phyloP scores from a whole-genome alignment of 192 early-diverging fungal genomes.

The Podila verticillata region DNA sequence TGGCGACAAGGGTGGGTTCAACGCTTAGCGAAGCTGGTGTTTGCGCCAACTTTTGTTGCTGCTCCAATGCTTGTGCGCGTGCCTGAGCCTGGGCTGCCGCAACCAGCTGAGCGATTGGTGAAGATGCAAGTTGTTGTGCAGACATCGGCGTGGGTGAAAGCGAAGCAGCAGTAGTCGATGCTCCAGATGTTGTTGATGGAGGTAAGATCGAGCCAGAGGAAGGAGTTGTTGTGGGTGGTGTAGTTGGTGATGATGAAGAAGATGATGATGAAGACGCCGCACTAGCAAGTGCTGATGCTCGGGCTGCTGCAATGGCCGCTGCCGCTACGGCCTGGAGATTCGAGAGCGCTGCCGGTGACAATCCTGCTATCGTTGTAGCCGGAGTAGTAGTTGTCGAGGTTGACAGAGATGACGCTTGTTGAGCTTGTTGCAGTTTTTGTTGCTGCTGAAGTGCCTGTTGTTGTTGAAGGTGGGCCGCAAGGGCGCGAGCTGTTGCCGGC shows the following conservation, averaged over 20 bases:
- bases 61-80: conserved; percentile 5
- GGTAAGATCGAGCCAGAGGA: background rate
- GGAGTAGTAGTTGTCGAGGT: background rate
- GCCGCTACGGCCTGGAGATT: conserved; percentile 15
- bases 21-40: too few relatives aligned
- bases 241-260: background rate
- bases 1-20: too few relatives aligned
- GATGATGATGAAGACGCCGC: background rate
- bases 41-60: conserved; percentile 3
- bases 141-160: background rate
- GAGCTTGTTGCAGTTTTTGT: conserved; percentile 17
- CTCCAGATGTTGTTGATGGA: background rate
- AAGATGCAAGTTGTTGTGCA: conserved; percentile 5
- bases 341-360: conserved; percentile 7
- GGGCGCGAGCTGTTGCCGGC: conserved; percentile 30
- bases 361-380: background rate
- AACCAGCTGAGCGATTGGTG: conserved; percentile 21
- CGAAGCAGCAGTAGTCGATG: background rate
- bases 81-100: conserved; percentile 24
- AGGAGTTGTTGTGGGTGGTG: background rate
- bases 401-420: background rate
- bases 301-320: conserved; percentile 1
- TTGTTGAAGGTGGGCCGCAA: conserved; percentile 36
- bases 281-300: background rate
- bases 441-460: conserved; percentile 31